A percentile compares a stretch with the other conserved stretches of the same genome.
Evolutionary conservation across 495 filamentous ascomycete genomes (phyloP).

Genomic region (Trichoderma virens): DNA sequence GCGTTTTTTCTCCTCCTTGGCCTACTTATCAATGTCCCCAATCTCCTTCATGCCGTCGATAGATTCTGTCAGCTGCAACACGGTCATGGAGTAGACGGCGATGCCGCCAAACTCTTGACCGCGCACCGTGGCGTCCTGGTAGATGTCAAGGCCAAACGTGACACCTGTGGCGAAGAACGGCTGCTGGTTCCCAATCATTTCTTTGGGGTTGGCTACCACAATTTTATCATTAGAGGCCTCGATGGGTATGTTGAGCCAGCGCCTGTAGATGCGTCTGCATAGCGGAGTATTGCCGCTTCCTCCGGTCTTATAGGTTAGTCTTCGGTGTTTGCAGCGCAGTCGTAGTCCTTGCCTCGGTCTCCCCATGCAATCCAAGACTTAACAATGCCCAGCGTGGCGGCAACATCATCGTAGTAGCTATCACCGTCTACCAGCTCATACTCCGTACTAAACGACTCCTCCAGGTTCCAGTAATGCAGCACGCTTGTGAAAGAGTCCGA

Average conservation of each 20-base stretch:
- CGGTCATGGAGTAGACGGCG: constrained; percentile 5
- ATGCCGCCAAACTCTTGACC: not conserved
- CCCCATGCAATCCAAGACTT: not conserved
- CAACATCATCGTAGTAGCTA: too few species aligned
- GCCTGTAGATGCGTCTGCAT: too few species aligned
- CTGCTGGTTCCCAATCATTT: constrained; percentile 3
- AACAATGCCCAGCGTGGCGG: not conserved
- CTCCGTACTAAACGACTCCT: too few species aligned
- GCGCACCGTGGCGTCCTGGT: not conserved
- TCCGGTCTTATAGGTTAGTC: not conserved
- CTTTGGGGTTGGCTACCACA: constrained; percentile 3
- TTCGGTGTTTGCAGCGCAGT: not conserved
- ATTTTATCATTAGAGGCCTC: not conserved
- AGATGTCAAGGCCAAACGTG: not conserved
- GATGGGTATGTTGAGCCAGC: too few species aligned
- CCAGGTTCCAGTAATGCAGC: too few species aligned
- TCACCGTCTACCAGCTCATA: too few species aligned
- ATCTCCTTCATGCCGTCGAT: constrained; percentile 11
- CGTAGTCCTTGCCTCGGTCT: not conserved
- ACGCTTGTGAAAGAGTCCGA: too few species aligned
- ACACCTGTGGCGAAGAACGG: not conserved
- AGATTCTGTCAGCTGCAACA: constrained; percentile 7
- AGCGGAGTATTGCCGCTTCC: too few species aligned
- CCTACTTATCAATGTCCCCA: not conserved
- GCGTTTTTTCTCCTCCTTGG: constrained; percentile 8